Conservation (phyloP, 768 basidiomycete species). For the Rhizopogon vesiculosus region DNA sequence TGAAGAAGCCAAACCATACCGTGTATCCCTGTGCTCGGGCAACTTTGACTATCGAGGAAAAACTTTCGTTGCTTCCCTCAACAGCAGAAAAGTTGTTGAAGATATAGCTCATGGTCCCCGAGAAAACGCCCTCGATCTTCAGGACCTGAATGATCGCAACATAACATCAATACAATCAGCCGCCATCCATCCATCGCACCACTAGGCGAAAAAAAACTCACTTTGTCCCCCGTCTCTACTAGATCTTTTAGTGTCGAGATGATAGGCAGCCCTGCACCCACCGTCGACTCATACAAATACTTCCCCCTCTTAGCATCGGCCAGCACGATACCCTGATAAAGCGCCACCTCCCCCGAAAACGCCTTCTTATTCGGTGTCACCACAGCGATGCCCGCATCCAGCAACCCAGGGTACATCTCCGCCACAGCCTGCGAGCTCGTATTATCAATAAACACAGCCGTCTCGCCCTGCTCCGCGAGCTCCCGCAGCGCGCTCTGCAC, state of each 20-base stretch:
- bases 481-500: conserved; percentile 38
- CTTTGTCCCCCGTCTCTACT: conserved; percentile 89
- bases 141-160: conserved; percentile 41
- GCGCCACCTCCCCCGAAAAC: conserved; percentile 62
- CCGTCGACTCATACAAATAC: conserved; percentile 85
- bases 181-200: conserved; percentile 1
- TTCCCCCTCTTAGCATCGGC: conserved; percentile 58
- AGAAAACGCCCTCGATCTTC: conserved; percentile 97
- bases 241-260: conserved; percentile 90
- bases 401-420: conserved; percentile 72
- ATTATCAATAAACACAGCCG: conserved; percentile 83
- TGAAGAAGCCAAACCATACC: conserved; percentile 34
- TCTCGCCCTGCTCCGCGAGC: conserved; percentile 41
- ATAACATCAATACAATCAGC: not conserved
- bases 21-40: conserved; percentile 96
- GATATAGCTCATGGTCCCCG: conserved; percentile 97
- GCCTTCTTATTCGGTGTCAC: conserved; percentile 99
- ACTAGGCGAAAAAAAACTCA: conserved; percentile 23
- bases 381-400: conserved; percentile 76
- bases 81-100: conserved; percentile 93
- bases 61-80: conserved; percentile 61
- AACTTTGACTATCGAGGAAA: conserved; percentile 84
- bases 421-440: conserved; percentile 86
- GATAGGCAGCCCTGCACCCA: conserved; percentile 93
- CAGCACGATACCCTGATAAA: conserved; percentile 66